A percentile compares a stretch with the other conserved stretches of the same genome.
These are phyloP conservation scores for Cercospora sojina DNA, from an alignment of 2,329 filamentous ascomycete genomes.

Conservation along the genomic window DNA sequence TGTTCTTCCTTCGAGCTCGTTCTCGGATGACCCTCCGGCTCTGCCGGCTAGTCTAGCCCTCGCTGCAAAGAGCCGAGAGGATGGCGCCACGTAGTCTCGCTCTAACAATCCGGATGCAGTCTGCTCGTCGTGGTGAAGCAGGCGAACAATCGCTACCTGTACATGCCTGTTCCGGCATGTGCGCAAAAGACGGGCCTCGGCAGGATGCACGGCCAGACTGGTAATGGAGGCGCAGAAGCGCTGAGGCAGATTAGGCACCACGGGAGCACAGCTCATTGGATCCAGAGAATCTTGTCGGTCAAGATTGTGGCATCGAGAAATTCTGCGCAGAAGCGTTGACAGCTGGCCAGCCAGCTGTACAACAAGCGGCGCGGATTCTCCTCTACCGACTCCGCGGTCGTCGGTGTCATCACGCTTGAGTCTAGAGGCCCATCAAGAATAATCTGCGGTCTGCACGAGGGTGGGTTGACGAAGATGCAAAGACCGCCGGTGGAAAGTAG, in stretches of 20 bases:
- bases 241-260: neutral
- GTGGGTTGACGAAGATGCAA: slow-evolving; percentile 22
- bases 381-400: neutral
- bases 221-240: neutral
- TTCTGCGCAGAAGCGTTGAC: neutral
- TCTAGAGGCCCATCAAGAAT: slow-evolving; percentile 23
- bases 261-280: neutral
- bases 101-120: neutral
- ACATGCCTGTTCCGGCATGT: neutral
- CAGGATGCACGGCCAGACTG: neutral
- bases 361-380: neutral
- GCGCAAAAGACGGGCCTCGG: neutral
- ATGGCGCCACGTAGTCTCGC: neutral
- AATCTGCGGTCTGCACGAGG: slow-evolving; percentile 23
- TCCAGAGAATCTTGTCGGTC: neutral
- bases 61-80: neutral
- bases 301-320: neutral
- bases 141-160: neutral
- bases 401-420: neutral
- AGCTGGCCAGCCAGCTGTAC: neutral
- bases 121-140: neutral
- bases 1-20: neutral
- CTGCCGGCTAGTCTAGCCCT: neutral
- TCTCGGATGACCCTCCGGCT: neutral
- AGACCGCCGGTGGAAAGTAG: slow-evolving; percentile 33